phyloP scores from a whole-genome alignment of 2,329 filamentous ascomycete species.

The Epichloe coenophiala region DNA sequence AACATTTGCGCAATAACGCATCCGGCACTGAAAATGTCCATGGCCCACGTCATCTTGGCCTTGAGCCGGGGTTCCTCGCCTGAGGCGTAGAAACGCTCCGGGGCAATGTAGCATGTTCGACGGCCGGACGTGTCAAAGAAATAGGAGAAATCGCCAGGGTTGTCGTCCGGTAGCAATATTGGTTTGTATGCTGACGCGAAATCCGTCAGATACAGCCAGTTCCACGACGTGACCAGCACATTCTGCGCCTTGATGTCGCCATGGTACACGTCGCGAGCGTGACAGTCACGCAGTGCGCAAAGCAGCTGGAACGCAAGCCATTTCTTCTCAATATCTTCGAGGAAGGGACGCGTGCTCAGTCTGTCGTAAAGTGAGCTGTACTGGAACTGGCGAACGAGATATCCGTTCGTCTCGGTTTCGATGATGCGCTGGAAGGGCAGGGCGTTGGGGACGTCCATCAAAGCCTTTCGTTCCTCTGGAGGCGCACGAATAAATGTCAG shows the following conservation, averaged over 20 bases:
- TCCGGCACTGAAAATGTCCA: slow-evolving; percentile 96
- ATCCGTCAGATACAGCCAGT: slow-evolving; percentile 96
- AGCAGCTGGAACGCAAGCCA: slow-evolving; percentile 95
- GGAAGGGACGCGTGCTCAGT: slow-evolving; percentile 86
- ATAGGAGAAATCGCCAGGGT: slow-evolving; percentile 93
- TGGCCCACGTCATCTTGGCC: slow-evolving; percentile 66
- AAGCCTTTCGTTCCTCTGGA: slow-evolving; percentile 61
- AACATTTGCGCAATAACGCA: slow-evolving; percentile 97
- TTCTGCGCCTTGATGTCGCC: slow-evolving; percentile 99
- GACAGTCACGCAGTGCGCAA: slow-evolving; percentile 83
- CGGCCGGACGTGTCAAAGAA: slow-evolving; percentile 91
- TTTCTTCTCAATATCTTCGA: slow-evolving; percentile 97
- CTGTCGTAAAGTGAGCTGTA: slow-evolving; percentile 97
- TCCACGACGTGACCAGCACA: slow-evolving; percentile 93
- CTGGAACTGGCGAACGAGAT: slow-evolving; percentile 86
- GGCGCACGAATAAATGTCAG: background rate
- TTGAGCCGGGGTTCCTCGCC: slow-evolving; percentile 50
- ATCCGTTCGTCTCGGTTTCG: slow-evolving; percentile 83
- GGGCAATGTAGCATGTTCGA: slow-evolving; percentile 87
- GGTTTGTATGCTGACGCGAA: slow-evolving; percentile 95
- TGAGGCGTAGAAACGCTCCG: slow-evolving; percentile 73
- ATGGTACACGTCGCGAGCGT: slow-evolving; percentile 79
- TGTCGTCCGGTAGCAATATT: slow-evolving; percentile 85
- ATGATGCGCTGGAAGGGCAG: slow-evolving; percentile 80
- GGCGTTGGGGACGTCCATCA: slow-evolving; percentile 80